Evolutionary conservation across 192 early-diverging fungal species (phyloP), one percentile per base, ranked within the genome.

Genomic region (Coemansia sp.): DNA sequence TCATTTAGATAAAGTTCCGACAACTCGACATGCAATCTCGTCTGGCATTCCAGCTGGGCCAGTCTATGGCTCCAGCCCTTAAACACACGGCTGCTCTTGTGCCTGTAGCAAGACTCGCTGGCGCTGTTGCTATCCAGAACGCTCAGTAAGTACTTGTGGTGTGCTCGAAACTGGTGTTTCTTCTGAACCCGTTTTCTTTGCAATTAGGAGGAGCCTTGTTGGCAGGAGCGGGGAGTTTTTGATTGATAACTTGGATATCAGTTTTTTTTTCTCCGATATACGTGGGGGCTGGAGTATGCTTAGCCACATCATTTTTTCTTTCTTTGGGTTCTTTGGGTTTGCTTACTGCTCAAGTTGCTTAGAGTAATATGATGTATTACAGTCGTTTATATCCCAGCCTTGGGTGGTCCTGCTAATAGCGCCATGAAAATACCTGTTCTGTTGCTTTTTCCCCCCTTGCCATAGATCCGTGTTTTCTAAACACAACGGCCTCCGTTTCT

Each of bases 11-110:
- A 52, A 68, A 58, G 33, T 34, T 46, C 30, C 67, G 59, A 38
- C 30, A 41, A 21, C 60, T 45, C 44, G 33, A 61, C 72, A 81
- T 81, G 78, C 78, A 75, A 70, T 75, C 78, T 30, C 78, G 78
- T 39, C 60, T 71, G 33, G 69, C 73, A 26, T 60, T 75, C 61
- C 78, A 72, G 65, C 61, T 81, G 36, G 62, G 78, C 57, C 73
- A 75, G 69, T 26, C 69, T n/a, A 49, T 75, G 45, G 69, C 73
- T 1, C 78, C 78, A 20, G 68, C 70, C 48, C 51, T 81, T 36
- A 72, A 67, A 66, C 78, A 72, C 67, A 64, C 78, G 21, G 63
- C 73, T 33, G 43, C 60, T 26, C 69, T 66, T 30, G 59, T 56
- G 18, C 59, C 56, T 12, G 63, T 65, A 57, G 64, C 77, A 68